phyloP scores from a whole-genome alignment of 2,329 filamentous ascomycete species.

The Fusarium longipes region DNA sequence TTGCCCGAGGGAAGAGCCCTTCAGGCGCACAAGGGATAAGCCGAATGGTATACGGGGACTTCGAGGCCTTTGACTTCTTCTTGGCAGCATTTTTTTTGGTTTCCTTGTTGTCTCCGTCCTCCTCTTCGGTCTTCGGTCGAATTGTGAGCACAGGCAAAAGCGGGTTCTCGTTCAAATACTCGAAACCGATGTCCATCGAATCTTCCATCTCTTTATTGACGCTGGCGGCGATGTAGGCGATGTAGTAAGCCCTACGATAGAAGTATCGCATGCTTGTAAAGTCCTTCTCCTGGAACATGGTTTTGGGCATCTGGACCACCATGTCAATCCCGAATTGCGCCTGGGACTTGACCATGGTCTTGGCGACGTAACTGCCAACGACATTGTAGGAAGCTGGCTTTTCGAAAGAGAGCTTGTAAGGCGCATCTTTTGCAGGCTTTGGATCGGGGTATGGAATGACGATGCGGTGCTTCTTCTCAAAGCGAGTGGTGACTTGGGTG shows the following conservation, averaged over 20 bases:
- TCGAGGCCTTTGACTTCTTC: constrained; percentile 42
- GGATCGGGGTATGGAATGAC: constrained; percentile 88
- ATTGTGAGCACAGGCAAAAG: constrained; percentile 76
- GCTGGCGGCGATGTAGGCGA: constrained; percentile 81
- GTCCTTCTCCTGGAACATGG: constrained; percentile 92
- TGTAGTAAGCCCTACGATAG: constrained; percentile 91
- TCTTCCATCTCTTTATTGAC: constrained; percentile 69
- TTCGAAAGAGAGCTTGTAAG: constrained; percentile 83
- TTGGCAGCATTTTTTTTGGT: constrained; percentile 36
- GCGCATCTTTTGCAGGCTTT: constrained; percentile 76
- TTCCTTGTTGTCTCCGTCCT: constrained; percentile 27
- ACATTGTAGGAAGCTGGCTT: constrained; percentile 85
- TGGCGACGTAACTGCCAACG: constrained; percentile 85
- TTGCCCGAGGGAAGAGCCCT: constrained; percentile 75
- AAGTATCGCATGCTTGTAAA: constrained; percentile 94
- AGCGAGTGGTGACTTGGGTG: constrained; percentile 71
- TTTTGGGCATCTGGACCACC: constrained; percentile 84
- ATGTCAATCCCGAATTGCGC: constrained; percentile 76
- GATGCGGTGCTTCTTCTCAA: constrained; percentile 75
- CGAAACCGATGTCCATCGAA: constrained; percentile 70
- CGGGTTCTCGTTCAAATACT: constrained; percentile 76
- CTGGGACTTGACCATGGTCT: constrained; percentile 76
- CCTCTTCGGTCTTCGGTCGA: constrained; percentile 49
- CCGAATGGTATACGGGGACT: constrained; percentile 69
- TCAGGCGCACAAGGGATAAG: constrained; percentile 81